Evolutionary conservation across 2,329 filamentous ascomycete genomes (phyloP), one percentile per base, ranked within the genome.

Genomic region (Xylaria sp.): DNA sequence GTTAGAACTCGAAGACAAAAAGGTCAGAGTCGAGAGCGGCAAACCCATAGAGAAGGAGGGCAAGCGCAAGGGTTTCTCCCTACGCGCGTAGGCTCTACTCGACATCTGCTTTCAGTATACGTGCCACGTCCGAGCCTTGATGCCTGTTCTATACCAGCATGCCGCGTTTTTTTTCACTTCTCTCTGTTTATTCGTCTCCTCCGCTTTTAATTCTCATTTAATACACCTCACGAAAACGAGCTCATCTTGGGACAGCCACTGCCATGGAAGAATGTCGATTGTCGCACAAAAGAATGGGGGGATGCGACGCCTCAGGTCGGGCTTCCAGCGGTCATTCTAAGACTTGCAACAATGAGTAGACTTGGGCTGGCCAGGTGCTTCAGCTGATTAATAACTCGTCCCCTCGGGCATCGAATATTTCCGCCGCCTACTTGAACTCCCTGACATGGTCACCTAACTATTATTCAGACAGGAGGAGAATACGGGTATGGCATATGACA

Each of bases 51-150:
- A 98, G 85, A 94, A 98, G 86, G 95, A 98, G 87, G 91, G 91
- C 84, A 97, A 97, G 91, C 93, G 94, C 85, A 98, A 98, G 93
- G 95, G 95, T 69, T 99, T 99, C 89, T 99, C 96, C 73, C 92
- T 99, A 81, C 94, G 96, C 83, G 10, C 32, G 32, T 97, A 95
- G 90, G 74, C 74, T 69, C 59, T 68, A 23, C 72, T 70, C 73
- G 67, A 70, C 61, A 59, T 65, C 70, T 72, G 61, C 72, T 69
- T 73, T 60, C 67, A 72, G 70, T 74, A 81, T 79, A 85, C 82
- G 83, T 86, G 82, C 83, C 81, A 85, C 83, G 83, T 82, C 83
- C 83, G 81, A 83, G 83, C 85, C 83, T 80, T 84, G 82, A 86
- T 85, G 83, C 82, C 82, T 80, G 83, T 84, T 84, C 83, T 85